These are phyloP conservation scores for Clarireedia hainanense DNA, from an alignment of 2,329 filamentous ascomycete genomes.

Conservation along the genomic window DNA sequence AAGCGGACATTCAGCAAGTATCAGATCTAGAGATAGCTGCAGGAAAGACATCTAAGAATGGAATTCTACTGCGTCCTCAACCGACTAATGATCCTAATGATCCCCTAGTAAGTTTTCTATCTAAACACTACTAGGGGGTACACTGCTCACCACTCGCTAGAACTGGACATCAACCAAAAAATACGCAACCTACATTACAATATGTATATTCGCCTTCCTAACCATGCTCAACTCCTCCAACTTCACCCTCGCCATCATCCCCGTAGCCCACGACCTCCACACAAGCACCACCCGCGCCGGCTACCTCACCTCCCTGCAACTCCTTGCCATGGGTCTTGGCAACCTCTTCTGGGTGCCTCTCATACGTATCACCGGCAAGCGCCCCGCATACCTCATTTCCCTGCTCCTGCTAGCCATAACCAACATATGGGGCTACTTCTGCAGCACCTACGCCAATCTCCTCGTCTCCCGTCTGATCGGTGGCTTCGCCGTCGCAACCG, in stretches of 20 bases:
- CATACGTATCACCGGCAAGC: slow-evolving; percentile 30
- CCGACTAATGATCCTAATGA: slow-evolving; percentile 13
- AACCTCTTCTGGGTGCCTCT: slow-evolving; percentile 29
- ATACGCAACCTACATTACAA: slow-evolving; percentile 29
- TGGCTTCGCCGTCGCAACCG: slow-evolving; percentile 27
- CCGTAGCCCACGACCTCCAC: slow-evolving; percentile 29
- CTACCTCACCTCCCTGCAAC: slow-evolving; percentile 24
- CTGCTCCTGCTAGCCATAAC: slow-evolving; percentile 28
- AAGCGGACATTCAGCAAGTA: background rate
- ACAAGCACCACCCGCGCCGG: slow-evolving; percentile 17
- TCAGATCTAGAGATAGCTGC: background rate
- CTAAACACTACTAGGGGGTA: background rate
- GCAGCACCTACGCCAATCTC: slow-evolving; percentile 23
- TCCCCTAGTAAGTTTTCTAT: slow-evolving; percentile 7
- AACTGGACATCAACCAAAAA: slow-evolving; percentile 12
- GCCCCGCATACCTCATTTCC: slow-evolving; percentile 32
- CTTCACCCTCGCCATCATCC: slow-evolving; percentile 32
- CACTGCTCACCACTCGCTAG: background rate
- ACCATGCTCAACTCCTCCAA: slow-evolving; percentile 33
- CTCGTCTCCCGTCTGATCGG: slow-evolving; percentile 26
- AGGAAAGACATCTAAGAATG: background rate
- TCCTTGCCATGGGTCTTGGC: slow-evolving; percentile 26
- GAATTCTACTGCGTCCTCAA: slow-evolving; percentile 2
- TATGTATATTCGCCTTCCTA: slow-evolving; percentile 34
- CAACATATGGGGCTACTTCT: slow-evolving; percentile 31